Conservation (phyloP, 140 eudicot species). For the Senecio squalidus region DNA sequence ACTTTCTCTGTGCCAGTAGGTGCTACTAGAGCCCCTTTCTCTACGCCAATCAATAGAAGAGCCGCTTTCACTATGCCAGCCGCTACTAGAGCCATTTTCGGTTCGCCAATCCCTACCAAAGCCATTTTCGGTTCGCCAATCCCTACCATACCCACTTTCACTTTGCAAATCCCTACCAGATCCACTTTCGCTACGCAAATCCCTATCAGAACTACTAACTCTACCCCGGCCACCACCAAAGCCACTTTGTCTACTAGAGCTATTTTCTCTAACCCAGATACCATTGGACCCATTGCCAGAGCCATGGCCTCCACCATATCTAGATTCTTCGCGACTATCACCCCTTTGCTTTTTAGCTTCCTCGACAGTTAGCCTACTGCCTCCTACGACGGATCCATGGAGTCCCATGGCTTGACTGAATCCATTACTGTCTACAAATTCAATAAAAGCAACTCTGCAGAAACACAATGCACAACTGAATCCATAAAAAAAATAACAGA, state of each 20-base stretch:
- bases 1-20: not conserved
- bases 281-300: constrained; percentile 9
- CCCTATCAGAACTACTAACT: not conserved
- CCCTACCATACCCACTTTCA: not conserved
- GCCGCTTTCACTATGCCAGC: not conserved
- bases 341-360: constrained; percentile 55
- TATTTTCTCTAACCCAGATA: not conserved
- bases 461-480: not conserved
- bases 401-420: constrained; percentile 56
- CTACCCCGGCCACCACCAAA: not conserved
- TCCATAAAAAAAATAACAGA: not conserved
- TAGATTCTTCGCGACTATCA: constrained; percentile 21
- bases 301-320: constrained; percentile 19
- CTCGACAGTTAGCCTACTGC: constrained; percentile 38
- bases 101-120: not conserved
- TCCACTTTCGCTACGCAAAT: not conserved
- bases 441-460: constrained; percentile 75
- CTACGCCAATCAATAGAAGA: not conserved
- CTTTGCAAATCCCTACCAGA: not conserved
- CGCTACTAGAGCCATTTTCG: not conserved
- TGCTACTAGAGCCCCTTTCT: not conserved
- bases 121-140: not conserved
- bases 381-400: constrained; percentile 51
- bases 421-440: constrained; percentile 42
- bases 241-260: not conserved